phyloP scores from a whole-genome alignment of 495 filamentous ascomycete species.

The Penicillium simplicissimum region DNA sequence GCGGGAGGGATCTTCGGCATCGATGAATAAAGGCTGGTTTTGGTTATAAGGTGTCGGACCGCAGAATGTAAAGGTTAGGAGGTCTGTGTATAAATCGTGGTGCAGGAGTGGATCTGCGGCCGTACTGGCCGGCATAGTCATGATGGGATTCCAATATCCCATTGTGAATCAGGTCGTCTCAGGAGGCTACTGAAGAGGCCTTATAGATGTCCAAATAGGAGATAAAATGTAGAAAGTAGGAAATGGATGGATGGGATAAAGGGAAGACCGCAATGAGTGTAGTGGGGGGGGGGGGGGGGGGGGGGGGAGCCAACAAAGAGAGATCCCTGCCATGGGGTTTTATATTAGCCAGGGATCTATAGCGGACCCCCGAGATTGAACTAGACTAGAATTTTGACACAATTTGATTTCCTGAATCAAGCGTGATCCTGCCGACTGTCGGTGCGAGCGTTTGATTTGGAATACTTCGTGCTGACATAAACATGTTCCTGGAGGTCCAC shows the following conservation, averaged over 20 bases:
- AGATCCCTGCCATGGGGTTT: conserved; percentile 4
- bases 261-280: not conserved
- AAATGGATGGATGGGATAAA: too few species aligned
- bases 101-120: conserved; percentile 22
- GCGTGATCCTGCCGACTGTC: conserved; percentile 8
- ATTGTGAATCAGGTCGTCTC: conserved; percentile 18
- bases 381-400: not conserved
- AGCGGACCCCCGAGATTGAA: not conserved
- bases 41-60: conserved; percentile 37
- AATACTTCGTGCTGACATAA: conserved; percentile 19
- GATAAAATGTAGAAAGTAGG: not conserved
- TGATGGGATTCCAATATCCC: conserved; percentile 36
- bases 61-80: conserved; percentile 44
- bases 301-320: not conserved
- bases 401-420: conserved; percentile 26
- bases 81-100: conserved; percentile 37
- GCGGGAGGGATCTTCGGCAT: conserved; percentile 54
- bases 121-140: conserved; percentile 22
- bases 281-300: not conserved
- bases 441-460: conserved; percentile 10
- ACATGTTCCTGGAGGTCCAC: not conserved
- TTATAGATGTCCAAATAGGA: not conserved
- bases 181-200: not conserved
- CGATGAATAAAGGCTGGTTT: conserved; percentile 53
- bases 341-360: not conserved